Evolutionary conservation across 2,329 filamentous ascomycete genomes (phyloP), one percentile per base, ranked within the genome.

Genomic region (Stachybotrys echinatus): DNA sequence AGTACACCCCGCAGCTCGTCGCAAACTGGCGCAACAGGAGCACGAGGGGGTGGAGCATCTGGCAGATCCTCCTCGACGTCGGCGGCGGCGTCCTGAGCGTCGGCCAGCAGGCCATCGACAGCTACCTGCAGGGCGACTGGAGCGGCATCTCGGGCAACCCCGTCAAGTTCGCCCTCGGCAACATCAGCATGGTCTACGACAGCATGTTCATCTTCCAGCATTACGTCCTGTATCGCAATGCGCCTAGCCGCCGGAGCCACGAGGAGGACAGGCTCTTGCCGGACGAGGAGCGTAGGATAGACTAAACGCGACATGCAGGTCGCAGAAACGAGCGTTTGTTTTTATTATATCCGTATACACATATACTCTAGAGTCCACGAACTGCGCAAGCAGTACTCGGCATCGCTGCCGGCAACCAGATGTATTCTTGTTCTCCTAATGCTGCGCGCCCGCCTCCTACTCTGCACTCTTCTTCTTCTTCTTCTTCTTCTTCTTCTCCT

Each of bases 81-180:
- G 73, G 76, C 1, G 94, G 94, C 37, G 91, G 92, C 34, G 64
- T 94, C 18, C 73, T 97, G 46, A 95, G 89, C 52, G 77, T 96
- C 48, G 71, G 80, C 3, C 94, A 99, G 69, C 79, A 95, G 54
- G 72, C 85, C 20, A 84, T 97, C 53, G 94, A 97, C 71, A 91
- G 89, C 52, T 89, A 86, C 51, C 71, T 95, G 37, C 85, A 94
- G 66, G 79, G 79, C 49, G 90, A 96, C 71, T 96, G 92, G 92
- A 88, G 85, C 45, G 94, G 92, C 20, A 77, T 97, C 51, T 91
- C 86, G 0, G 92, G 92, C 1, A 97, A 97, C 66, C 89, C 91
- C 1, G 86, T 94, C 58, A 99, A 97, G 72, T 83, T 97, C 51
- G 83, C 85, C 3, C 76, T 97, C 40, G 88, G 89, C 14, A 92